Evolutionary conservation across 2,329 filamentous ascomycete genomes (phyloP), one percentile per base, ranked within the genome.

Genomic region (Venturia pyrina): DNA sequence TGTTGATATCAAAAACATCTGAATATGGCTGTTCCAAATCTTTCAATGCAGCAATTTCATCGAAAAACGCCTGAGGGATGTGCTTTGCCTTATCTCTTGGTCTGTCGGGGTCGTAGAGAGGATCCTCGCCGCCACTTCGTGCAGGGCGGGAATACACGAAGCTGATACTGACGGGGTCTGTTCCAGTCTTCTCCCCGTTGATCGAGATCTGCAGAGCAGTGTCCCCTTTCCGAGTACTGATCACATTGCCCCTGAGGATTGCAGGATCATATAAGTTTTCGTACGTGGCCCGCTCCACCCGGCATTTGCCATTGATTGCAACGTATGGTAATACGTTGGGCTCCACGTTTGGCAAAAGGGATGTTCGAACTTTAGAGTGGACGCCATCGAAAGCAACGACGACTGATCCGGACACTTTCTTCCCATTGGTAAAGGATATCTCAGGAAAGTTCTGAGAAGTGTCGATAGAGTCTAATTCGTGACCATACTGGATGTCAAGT

Each of bases 81-180:
- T 74, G 68, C 15, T 68, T 70, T 1, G 78, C 77, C 4, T 67
- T 74, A 1, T 70, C 60, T 1, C 69, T 71, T 3, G 72, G 62
- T 56, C 78, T 69, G 11, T 74, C 67, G 0, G 77, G 77, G 40
- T 70, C 72, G 67, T 75, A 72, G 5, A 78, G 66, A 3, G 70
- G 66, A 67, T 80, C 77, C 2, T 63, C 43, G 0, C 70, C 66
- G 19, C 34, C 34, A 28, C 19, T 37, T 3, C 65, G 66, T 6
- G 73, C 71, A 11, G 74, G 71, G 0, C 78, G 73, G 2, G 78
- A 79, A 65, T 75, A 79, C 0, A 72, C 75, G 69, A 77, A 79
- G 68, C 73, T 78, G 19, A 79, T 67, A 57, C 71, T 73, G 19
- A 75, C 71, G 21, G 69, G 65, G 1, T 75, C 71, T 40, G 37